Evolutionary conservation across 106 monocot genomes (phyloP).

Genomic region (Hemerocallis citrina): DNA sequence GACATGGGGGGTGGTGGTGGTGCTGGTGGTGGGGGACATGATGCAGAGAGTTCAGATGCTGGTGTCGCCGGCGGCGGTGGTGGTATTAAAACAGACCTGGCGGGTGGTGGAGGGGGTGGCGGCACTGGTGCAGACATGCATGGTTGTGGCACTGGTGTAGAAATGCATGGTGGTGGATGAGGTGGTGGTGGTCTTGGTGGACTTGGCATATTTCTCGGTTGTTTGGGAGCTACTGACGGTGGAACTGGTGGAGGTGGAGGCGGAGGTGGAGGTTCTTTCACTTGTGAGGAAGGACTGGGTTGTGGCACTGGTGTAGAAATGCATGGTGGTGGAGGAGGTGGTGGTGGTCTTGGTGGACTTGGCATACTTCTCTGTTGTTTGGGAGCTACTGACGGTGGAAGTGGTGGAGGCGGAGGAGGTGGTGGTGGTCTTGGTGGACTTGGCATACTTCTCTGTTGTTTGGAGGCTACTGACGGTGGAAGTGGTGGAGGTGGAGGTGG

Average conservation of each 20-base stretch:
- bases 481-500: neutral
- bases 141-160: neutral
- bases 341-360: neutral
- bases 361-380: neutral
- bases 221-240: neutral
- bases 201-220: neutral
- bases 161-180: neutral
- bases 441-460: neutral
- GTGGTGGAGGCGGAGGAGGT: neutral
- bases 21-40: slow-evolving; percentile 9
- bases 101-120: neutral
- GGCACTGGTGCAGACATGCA: neutral
- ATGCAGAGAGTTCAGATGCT: neutral
- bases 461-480: neutral
- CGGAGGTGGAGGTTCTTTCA: neutral
- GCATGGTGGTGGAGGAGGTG: neutral
- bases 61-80: slow-evolving; percentile 7
- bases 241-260: neutral
- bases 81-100: neutral
- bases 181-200: slow-evolving; percentile 1
- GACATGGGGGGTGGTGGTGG: slow-evolving; percentile 9
- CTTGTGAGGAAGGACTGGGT: neutral
- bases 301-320: neutral
- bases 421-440: neutral
- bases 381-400: neutral